Conservation (phyloP, 2,329 filamentous ascomycete species). For the Tolypocladium tundrense region DNA sequence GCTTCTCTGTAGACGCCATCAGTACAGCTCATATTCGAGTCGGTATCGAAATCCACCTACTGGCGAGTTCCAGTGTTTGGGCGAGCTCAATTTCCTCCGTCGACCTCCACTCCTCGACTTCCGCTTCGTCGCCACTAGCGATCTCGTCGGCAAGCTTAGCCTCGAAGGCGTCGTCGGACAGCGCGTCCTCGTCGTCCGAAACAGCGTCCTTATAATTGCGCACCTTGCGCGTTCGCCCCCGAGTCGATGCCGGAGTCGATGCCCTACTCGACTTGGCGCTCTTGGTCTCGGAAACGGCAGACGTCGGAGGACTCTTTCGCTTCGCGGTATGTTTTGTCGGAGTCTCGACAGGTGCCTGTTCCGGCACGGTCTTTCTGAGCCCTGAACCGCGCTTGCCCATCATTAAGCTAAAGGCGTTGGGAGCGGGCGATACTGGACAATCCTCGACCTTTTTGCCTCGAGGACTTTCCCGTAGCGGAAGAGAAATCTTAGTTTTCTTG, state of each 20-base stretch:
- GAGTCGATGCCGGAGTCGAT: slow-evolving; percentile 57
- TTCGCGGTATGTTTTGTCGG: slow-evolving; percentile 16
- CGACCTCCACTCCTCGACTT: slow-evolving; percentile 23
- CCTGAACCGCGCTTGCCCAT: slow-evolving; percentile 32
- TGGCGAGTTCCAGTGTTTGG: slow-evolving; percentile 65
- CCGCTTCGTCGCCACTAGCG: slow-evolving; percentile 27
- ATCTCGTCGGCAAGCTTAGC: slow-evolving; percentile 59
- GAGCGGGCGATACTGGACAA: slow-evolving; percentile 7
- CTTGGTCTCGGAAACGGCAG: slow-evolving; percentile 41
- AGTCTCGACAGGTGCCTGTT: slow-evolving; percentile 4
- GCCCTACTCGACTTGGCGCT: slow-evolving; percentile 64
- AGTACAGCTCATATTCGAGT: slow-evolving; percentile 13
- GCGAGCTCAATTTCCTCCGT: slow-evolving; percentile 54
- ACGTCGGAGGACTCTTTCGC: slow-evolving; percentile 19
- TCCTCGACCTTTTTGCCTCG: slow-evolving; percentile 17
- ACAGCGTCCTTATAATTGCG: slow-evolving; percentile 38
- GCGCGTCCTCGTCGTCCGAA: background rate
- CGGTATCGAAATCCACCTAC: slow-evolving; percentile 31
- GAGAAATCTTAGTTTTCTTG: slow-evolving; percentile 12
- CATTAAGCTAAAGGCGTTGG: slow-evolving; percentile 43
- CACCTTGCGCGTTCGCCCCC: slow-evolving; percentile 39
- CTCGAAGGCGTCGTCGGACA: slow-evolving; percentile 82
- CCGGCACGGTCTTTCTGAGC: slow-evolving; percentile 15
- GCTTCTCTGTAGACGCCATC: slow-evolving; percentile 45
- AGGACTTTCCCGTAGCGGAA: slow-evolving; percentile 26